phyloP scores from a whole-genome alignment of 495 filamentous ascomycete genomes.

The Podospora australis region DNA sequence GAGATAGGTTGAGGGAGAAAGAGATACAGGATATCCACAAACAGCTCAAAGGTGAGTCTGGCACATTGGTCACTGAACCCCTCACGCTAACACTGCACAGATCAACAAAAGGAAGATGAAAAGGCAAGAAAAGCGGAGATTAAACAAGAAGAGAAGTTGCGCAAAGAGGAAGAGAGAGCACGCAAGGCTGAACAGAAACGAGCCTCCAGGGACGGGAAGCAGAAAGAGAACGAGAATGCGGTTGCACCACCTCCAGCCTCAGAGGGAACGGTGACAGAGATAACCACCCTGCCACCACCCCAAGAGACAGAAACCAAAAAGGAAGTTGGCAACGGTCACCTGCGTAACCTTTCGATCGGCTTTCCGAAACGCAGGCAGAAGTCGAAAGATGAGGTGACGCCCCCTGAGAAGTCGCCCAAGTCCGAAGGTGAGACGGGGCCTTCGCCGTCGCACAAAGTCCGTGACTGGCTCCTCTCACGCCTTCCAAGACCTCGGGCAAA shows the following conservation, averaged over 20 bases:
- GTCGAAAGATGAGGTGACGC: constrained; percentile 3
- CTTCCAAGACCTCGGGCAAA: constrained; percentile 38
- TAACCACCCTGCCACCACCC: neutral
- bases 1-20: constrained; percentile 38
- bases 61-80: neutral
- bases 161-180: constrained; percentile 47
- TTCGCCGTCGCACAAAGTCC: constrained; percentile 40
- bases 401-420: constrained; percentile 2
- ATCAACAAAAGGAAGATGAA: constrained; percentile 47
- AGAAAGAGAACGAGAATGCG: constrained; percentile 17
- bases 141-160: constrained; percentile 42
- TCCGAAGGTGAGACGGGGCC: constrained; percentile 10
- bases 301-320: neutral
- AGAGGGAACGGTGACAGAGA: neutral
- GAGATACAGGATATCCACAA: constrained; percentile 39
- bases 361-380: constrained; percentile 16
- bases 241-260: neutral
- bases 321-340: constrained; percentile 4
- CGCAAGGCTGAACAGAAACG: constrained; percentile 45
- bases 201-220: constrained; percentile 37
- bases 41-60: constrained; percentile 35
- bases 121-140: constrained; percentile 43
- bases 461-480: constrained; percentile 55
- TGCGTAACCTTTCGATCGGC: constrained; percentile 16
- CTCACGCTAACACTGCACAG: constrained; percentile 22